Conservation (phyloP, 202 grass and related monocot genomes). For the Alloteropsis angusta region DNA sequence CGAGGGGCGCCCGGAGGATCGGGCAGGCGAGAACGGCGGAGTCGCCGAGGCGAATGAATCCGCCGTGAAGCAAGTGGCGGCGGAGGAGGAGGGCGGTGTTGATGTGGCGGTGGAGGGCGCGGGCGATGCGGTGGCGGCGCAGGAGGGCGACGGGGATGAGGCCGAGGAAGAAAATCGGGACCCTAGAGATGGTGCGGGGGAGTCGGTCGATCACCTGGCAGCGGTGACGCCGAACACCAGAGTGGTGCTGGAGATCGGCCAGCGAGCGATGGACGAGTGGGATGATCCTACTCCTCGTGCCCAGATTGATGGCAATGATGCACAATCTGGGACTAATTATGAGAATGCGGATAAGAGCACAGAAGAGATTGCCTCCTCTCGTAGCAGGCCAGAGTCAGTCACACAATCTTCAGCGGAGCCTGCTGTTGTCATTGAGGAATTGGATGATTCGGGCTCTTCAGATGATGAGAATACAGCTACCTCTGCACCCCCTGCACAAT, state of each 20-base stretch:
- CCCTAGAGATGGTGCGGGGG: neutral
- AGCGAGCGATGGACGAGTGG: neutral
- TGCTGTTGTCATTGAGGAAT: conserved; percentile 42
- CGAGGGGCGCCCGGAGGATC: neutral
- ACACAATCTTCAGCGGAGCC: conserved; percentile 28
- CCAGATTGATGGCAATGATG: neutral
- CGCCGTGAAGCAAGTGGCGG: neutral
- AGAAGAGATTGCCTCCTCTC: no score
- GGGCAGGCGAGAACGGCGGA: conserved; percentile 4
- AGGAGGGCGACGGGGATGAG: conserved; percentile 14
- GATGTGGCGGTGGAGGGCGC: conserved; percentile 16
- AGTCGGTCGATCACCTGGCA: neutral
- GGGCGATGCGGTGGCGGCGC: neutral
- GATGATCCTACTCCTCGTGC: neutral
- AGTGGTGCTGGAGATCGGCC: neutral
- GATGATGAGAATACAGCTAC: conserved; percentile 40
- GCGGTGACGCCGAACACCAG: neutral
- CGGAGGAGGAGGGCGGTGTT: neutral
- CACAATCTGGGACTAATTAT: neutral
- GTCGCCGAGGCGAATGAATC: neutral
- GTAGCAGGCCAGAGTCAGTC: neutral
- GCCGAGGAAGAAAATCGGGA: neutral
- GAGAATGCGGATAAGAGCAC: neutral
- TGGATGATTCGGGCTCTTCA: conserved; percentile 36
- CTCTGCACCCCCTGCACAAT: conserved; percentile 25